Evolutionary conservation across 2,329 filamentous ascomycete genomes (phyloP).

Genomic region (Colletotrichum caudatum): DNA sequence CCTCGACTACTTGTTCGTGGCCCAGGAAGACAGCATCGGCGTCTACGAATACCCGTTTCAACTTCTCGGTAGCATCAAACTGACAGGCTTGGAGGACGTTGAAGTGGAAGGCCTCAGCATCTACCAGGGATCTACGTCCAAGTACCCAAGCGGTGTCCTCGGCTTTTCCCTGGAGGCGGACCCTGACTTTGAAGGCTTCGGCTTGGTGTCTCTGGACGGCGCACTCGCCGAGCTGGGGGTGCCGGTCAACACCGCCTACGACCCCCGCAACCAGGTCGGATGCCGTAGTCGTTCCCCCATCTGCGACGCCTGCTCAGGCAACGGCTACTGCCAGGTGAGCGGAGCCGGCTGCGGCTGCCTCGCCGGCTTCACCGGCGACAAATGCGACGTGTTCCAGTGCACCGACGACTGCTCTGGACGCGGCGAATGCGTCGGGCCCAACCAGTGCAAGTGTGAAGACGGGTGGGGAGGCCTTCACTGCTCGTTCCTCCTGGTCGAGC

Average conservation of each 20-base stretch:
- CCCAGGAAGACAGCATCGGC: slow-evolving; percentile 52
- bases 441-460: slow-evolving; percentile 55
- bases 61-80: slow-evolving; percentile 51
- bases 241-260: slow-evolving; percentile 53
- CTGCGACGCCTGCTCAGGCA: slow-evolving; percentile 51
- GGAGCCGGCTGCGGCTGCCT: slow-evolving; percentile 56
- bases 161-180: slow-evolving; percentile 57
- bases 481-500: slow-evolving; percentile 57
- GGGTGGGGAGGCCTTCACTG: slow-evolving; percentile 61
- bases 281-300: slow-evolving; percentile 47
- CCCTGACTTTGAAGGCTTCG: slow-evolving; percentile 53
- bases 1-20: slow-evolving; percentile 56
- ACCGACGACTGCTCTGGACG: slow-evolving; percentile 55
- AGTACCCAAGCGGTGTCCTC: slow-evolving; percentile 54
- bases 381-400: slow-evolving; percentile 54
- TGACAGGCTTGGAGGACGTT: slow-evolving; percentile 56
- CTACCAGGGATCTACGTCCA: slow-evolving; percentile 52
- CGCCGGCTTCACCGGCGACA: slow-evolving; percentile 54
- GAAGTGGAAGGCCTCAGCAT: slow-evolving; percentile 57
- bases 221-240: slow-evolving; percentile 51
- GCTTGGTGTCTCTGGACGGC: slow-evolving; percentile 52
- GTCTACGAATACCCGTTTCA: slow-evolving; percentile 54
- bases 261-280: slow-evolving; percentile 49
- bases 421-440: slow-evolving; percentile 57
- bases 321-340: slow-evolving; percentile 53